Evolutionary conservation across 2,329 filamentous ascomycete species (phyloP), one percentile per base, ranked within the genome.

Genomic region (Alternaria tenuissima): DNA sequence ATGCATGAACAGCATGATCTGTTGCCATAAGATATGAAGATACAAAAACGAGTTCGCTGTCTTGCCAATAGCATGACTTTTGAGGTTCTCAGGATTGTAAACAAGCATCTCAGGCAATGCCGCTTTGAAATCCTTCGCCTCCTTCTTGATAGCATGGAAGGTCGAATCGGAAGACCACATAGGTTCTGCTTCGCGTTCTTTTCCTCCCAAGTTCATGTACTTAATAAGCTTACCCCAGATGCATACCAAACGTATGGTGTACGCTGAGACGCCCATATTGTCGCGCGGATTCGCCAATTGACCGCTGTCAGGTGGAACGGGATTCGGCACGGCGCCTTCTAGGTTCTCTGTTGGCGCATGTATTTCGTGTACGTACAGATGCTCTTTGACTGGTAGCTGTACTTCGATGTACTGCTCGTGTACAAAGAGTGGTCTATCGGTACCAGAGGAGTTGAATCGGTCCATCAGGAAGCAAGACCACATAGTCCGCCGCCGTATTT

Each of bases 401-500:
- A 97, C 92, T 67, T 93, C 90, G 62, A 98, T 86, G 56, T 92
- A 92, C 66, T 95, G 92, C 76, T 97, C 93, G 66, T 92, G 90
- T 55, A 97, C 90, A 68, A 97, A 97, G 54, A 93, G 92, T 20
- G 95, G 95, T 38, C 94, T 87, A 71, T 97, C 94, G 3, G 93
- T 96, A 2, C 95, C 94, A 1, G 94, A 97, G 0, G 94, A 97
- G 79, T 96, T 97, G 82, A 97, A 97, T 0, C 94, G 89, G 76
- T 99, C 95, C 94, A 98, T 97, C 57, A 97, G 79, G 73, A 97
- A 97, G 75, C 94, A 98, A 12, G 94, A 92, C 95, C 95, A 99
- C 94, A 99, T 98, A 3, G 93, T 95, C 57, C 95, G 87, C 67
- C 95, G 85, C 61, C 95, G 87, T 55, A 98, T 97, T 77, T 99